Base-by-base conservation (phyloP, 441 rosid genomes). In the Monsonia emarginata region DNA sequence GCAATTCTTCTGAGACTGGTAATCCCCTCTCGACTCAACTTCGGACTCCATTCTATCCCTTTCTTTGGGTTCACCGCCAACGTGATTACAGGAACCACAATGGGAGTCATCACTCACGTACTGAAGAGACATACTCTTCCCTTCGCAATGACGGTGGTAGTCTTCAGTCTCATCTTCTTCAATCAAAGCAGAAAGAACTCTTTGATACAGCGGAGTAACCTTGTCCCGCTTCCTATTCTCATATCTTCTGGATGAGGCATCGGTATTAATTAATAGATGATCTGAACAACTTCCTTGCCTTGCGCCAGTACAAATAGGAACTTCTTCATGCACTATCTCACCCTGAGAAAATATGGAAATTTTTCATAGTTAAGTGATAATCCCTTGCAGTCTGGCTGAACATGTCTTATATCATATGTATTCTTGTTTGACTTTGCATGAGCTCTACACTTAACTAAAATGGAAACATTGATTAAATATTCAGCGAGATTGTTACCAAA, bases 141-240 rank as follows among this genome's bases (percentile, higher is more conserved):
- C 87, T 67, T 81, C 91, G 68, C 69, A 64, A 32, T 70, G 76
- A 40, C 76, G 82, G 74, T 65, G 73, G 64, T 74, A 65, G 72
- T 80, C 86, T 30, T 80, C 97, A 71, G 72, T 74, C 66, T 91
- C 99, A 73, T 94, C 99, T 82, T 94, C 97, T 74, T 86, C 93
- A 65, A 94, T 91, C 74, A 94, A 79, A 67, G 99, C 93, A 69
- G 97, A 88, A 67, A 94, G 92, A 62, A 91, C 86, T 79, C 99
- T 84, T 78, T 86, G 90, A 82, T 81, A 91, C 71, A 89, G 67
- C 44, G 97, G 89, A 72, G 84, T 80, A 68, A 70, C 81, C 76
- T 84, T 88, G 59, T 77, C 34, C 34, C 4, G 0, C 34, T 31
- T 31, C 6, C 34, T 31, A 31, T 31, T 8, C 6, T 31, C 86